Percentiles rank a stretch among this genome's conserved stretches.
phyloP scores from a whole-genome alignment of 768 basidiomycete species.

The Lentinula boryana region DNA sequence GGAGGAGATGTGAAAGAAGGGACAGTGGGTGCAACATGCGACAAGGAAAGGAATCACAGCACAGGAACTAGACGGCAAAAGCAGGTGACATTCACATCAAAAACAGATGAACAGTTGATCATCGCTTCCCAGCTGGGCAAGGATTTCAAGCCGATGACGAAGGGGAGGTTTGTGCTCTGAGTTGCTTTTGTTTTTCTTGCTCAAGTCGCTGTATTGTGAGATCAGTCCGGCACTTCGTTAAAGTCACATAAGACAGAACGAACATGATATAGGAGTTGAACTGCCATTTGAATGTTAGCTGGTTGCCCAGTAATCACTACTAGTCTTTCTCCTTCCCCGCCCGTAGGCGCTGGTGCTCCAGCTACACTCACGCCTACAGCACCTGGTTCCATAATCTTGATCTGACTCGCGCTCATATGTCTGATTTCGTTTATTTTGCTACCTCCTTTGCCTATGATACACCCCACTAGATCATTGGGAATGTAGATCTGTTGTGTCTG shows the following conservation, averaged over 20 bases:
- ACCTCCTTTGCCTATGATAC: slow-evolving; percentile 97
- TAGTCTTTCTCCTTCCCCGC: slow-evolving; percentile 82
- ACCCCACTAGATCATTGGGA: slow-evolving; percentile 94
- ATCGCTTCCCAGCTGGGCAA: too few relatives aligned
- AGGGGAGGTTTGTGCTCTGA: slow-evolving; percentile 27
- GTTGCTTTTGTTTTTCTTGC: slow-evolving; percentile 86
- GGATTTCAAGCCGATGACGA: neutral
- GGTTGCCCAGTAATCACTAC: slow-evolving; percentile 98
- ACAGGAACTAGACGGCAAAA: neutral
- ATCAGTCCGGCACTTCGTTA: neutral
- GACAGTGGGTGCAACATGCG: neutral
- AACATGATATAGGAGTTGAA: slow-evolving; percentile 84
- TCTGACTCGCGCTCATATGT: slow-evolving; percentile 90
- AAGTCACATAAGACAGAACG: slow-evolving; percentile 19
- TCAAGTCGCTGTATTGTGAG: slow-evolving; percentile 58
- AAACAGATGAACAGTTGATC: neutral
- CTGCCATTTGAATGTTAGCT: slow-evolving; percentile 93
- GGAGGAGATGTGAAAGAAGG: neutral
- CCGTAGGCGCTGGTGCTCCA: slow-evolving; percentile 56
- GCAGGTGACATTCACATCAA: neutral
- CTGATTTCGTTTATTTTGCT: slow-evolving; percentile 99
- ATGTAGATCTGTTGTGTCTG: slow-evolving; percentile 99
- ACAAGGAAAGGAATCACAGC: neutral
- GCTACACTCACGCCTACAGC: slow-evolving; percentile 64
- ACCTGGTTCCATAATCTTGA: slow-evolving; percentile 98